Base-by-base conservation (phyloP, 805 yeast genomes). In the Lipomyces sp. region DNA sequence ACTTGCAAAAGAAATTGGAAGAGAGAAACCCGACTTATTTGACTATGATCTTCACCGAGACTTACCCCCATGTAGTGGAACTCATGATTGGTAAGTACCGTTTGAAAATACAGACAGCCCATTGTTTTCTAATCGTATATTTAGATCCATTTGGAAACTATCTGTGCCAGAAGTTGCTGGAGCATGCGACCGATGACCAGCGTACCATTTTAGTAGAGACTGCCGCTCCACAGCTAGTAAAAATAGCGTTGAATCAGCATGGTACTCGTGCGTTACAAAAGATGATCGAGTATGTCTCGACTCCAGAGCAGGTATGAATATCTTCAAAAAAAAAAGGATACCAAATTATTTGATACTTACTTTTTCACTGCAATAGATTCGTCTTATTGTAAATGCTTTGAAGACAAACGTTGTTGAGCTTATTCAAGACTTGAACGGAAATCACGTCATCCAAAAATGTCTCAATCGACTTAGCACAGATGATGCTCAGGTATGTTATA, bases 211-310 rank as follows among this genome's bases (percentile, higher is more conserved):
- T 95, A 57, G 89, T 94, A 37, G 80, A 84, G 68, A 87, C 87
- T 70, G 91, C 96, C 4, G 83, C 92, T 2, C 85, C 90, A 1
- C 87, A 87, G 53, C 84, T 93, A 74, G 87, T 90, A 53, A 81
- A 88, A 53, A 89, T 95, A 70, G 96, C 98, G 0, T 81, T 90
- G 66, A 93, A 93, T 74, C 96, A 97, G 39, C 98, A 95, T 77
- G 99, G 99, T 11, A 95, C 98, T 0, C 84, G 99, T 72, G 97
- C 98, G 1, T 80, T 95, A 68, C 99, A 95, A 77, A 93, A 91
- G 77, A 82, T 93, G 70, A 92, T 95, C 60, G 98, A 95, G 75
- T 89, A 92, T 72, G 83, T 92, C 59, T 78, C 84, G 29, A 84
- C 90, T 8, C 85, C 84, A 24, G 88, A 89, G 72, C 98, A 94